Evolutionary conservation across 2,329 filamentous ascomycete species (phyloP), one percentile per base, ranked within the genome.

Genomic region (Coleophoma cylindrospora): DNA sequence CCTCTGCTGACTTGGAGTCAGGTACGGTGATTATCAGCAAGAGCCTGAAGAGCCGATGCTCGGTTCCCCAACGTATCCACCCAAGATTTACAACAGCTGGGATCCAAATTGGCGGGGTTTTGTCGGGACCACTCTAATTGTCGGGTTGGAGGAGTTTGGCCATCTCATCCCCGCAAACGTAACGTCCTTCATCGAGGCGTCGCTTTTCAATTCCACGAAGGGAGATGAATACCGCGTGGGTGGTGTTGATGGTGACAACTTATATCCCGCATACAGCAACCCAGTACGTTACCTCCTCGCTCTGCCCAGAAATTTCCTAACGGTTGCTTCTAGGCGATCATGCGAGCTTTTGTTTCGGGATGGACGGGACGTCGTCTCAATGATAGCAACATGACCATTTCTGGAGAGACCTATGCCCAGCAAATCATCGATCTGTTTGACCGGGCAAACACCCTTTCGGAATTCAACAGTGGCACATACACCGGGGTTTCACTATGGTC

Each of bases 101-200:
- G 81, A 84, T 55, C 80, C 80, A 2, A 84, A 85, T 53, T 84
- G 81, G 81, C 70, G 81, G 45, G 81, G 80, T 1, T 84, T 85
- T 50, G 71, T 84, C 34, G 79, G 79, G 12, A 82, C 79, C 0
- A 74, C 78, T 0, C 71, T 84, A 13, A 74, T 84, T 22, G 66
- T 84, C 38, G 75, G 75, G 22, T 68, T 82, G 19, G 81, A 84
- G 59, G 80, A 84, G 54, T 84, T 79, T 48, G 62, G 70, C 0
- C 61, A 75, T 50, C 67, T 83, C 1, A 61, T 78, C 7, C 66
- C 69, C 0, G 52, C 64, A 8, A 59, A 68, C 9, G 58, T 72
- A 0, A 64, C 70, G 14, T 48, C 59, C 11, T 38, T 58, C 14
- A 77, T 85, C 49, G 61, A 81, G 0, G 69, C 76, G 38, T 79